Evolutionary conservation across 2,329 filamentous ascomycete genomes (phyloP).

Genomic region (Fragosphaeria purpurea): DNA sequence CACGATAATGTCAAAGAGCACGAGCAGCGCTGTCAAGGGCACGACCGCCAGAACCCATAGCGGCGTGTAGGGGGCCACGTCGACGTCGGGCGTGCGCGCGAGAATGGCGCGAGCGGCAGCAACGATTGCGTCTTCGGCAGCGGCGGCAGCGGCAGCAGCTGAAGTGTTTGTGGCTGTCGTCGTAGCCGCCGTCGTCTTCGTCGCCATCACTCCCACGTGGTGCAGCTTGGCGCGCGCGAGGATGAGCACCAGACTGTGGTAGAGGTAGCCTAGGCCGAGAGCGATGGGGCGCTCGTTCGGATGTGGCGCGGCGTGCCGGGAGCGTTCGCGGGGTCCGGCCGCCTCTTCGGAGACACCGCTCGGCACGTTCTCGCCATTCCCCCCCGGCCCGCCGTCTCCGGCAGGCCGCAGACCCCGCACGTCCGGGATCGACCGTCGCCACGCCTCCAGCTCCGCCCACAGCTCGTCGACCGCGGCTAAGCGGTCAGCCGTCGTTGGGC

Average conservation of each 20-base stretch:
- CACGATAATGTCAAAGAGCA: conserved; percentile 31
- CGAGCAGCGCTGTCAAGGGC: conserved; percentile 27
- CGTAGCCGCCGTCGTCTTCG: background rate
- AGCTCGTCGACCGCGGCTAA: conserved; percentile 19
- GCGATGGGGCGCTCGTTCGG: conserved; percentile 7
- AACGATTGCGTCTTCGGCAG: background rate
- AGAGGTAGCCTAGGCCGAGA: conserved; percentile 18
- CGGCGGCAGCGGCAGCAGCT: background rate
- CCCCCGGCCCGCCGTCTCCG: conserved; percentile 8
- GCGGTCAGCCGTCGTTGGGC: conserved; percentile 16
- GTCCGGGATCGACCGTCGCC: conserved; percentile 19
- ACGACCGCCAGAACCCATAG: conserved; percentile 24
- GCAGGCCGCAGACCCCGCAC: conserved; percentile 1
- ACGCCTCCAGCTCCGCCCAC: conserved; percentile 18
- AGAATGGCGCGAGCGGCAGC: conserved; percentile 15
- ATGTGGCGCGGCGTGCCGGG: background rate
- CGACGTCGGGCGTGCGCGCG: conserved; percentile 19
- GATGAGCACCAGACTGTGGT: conserved; percentile 19
- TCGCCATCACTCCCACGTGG: background rate
- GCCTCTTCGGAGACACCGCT: no score
- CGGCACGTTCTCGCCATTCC: background rate
- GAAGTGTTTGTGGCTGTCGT: background rate
- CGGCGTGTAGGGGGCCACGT: conserved; percentile 20
- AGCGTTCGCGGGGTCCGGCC: no score
- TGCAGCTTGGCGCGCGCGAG: conserved; percentile 18